Base-by-base conservation (phyloP, 2,329 filamentous ascomycete species). In the Paecilomyces fulvus region DNA sequence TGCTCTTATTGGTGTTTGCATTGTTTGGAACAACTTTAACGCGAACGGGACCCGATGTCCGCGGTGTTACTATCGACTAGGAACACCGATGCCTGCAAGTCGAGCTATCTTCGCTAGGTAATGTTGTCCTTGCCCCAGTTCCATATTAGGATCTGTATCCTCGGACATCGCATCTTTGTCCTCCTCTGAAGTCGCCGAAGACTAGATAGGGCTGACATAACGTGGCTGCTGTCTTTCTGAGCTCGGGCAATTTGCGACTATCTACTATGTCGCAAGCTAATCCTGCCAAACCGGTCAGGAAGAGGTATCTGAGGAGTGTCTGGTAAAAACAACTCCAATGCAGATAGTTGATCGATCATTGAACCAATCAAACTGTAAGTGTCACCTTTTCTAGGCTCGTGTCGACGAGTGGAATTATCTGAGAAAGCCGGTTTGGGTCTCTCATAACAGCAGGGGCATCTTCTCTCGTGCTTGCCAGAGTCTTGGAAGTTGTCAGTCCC, bases 401-500 rank as follows among this genome's bases (percentile, higher is more conserved):
- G 56, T 89, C 85, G n/a, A 91, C 82, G 4, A 89, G 74, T 2
- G 85, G 86, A 51, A 96, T 72, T 48, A 90, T 67, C 28, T 85
- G 82, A 12, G 84, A 83, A 48, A 96, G 76, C 55, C 84, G 79
- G 66, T 95, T 94, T 1, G 90, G 82, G 72, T 96, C 90, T 64
- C 91, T 80, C 74, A 96, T 78, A 23, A 87, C 82, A 46, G 88
- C 82, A 1, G 89, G 87, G 21, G 91, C 80, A 67, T 92, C 90
- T 65, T 92, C 87, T 3, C 87, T 83, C 55, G 76, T 77, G 33
- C 79, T 77, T 48, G 79, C 78, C 33, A 84, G 71, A 63, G 72
- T 75, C 75, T 80, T 58, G 57, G 25, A 58, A 52, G 30, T 43
- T 30, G 51, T 60, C 30, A 61, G 56, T 53, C 9, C 25, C 46